Base-by-base conservation (phyloP, 768 basidiomycete species). In the Lactifluus volemus region DNA sequence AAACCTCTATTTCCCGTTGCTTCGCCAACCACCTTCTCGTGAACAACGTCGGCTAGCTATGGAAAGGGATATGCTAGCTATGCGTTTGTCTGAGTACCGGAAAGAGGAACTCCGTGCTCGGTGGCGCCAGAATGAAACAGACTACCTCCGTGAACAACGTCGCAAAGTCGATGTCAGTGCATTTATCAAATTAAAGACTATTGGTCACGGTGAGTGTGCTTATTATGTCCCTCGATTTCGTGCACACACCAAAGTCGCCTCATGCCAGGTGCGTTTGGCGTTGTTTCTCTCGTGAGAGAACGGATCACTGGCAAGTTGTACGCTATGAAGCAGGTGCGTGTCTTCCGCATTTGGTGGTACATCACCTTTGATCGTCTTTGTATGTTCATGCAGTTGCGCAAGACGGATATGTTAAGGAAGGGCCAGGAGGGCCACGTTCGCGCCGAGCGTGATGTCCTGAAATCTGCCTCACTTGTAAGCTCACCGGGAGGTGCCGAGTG, bases 341-440 rank as follows among this genome's bases (percentile, higher is more conserved):
- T 57, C 36, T 49, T 56, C 48, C 41, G 54, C 72, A 65, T 61
- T 48, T 63, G 38, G 47, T 36, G 25, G 47, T 49, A 67, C 51
- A 65, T 55, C 64, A 65, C 67, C 55, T 38, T 25, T 51, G 49
- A 50, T 58, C 54, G 58, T 53, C 19, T 25, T 25, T 14, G 41
- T 17, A 58, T 62, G 17, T 66, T 65, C 64, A 68, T 55, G 59
- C 69, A 90, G 89, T 77, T 91, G 70, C 84, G 90, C 65, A 92
- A 92, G 76, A 83, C 83, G 63, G 92, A 94, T 73, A 94, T 96
- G 92, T 80, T 96, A 70, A 86, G 91, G 55, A 95, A 94, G 77
- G 92, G 93, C 25, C 96, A 98, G 73, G 96, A 98, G 75, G 96
- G 94, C 1, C 96, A 98, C 73, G 89, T 97, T 70, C 86, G 93